Base-by-base conservation (phyloP, 495 filamentous ascomycete species). In the Geopyxis carbonaria region DNA sequence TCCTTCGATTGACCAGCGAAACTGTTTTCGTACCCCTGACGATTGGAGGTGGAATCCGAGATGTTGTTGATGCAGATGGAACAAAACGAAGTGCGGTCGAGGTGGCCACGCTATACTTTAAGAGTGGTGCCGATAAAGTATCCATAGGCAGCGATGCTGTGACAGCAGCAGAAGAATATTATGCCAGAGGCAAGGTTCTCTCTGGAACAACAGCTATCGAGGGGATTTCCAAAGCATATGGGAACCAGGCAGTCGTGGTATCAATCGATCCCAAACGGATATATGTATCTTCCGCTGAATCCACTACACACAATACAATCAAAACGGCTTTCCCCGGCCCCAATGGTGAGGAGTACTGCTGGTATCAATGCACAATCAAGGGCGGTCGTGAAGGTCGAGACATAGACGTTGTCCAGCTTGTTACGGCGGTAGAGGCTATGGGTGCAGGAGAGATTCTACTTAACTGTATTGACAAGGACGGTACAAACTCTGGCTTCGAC, bases 21-120 rank as follows among this genome's bases (percentile, higher is more conserved):
- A 91, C 83, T 0, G 85, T 94, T 3, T 97, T 97, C 57, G 91
- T 95, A n/a, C 89, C 89, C 3, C 64, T 97, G 42, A 97, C 89
- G 2, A 79, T 97, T 44, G 89, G 89, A 18, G 89, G 89, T 34
- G 89, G 89, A 14, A 94, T 97, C 50, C 75, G 80, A 35, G 86
- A 95, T 55, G 83, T 80, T 1, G 68, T 79, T 15, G 91, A 95
- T 55, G 72, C 76, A 2, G 80, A 93, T 59, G 89, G 91, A n/a
- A 86, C 76, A 8, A 72, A 72, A 39, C 69, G 87, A 2, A 73
- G 80, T 8, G 89, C 89, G 4, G 72, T 93, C 5, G 81, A 95
- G 42, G 81, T 97, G 31, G 89, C 89, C 7, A 86, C 77, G 4
- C 76, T 95, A 70, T 97, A 97, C 65, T 97, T 97, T 69, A 82